Evolutionary conservation across 768 basidiomycete genomes (phyloP), one percentile per base, ranked within the genome.

Genomic region (Podaxis sp.): DNA sequence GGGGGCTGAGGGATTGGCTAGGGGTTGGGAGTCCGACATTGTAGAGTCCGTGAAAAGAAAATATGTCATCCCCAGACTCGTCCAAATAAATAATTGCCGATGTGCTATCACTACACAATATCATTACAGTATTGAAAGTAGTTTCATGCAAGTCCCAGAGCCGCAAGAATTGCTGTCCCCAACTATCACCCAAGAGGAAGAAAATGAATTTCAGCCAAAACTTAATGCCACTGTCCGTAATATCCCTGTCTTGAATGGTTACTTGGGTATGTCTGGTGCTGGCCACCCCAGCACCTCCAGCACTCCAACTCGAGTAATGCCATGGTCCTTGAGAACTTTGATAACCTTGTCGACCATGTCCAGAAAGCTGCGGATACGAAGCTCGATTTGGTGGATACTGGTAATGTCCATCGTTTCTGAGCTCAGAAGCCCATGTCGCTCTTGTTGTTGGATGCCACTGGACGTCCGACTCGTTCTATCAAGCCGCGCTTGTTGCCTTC

Each of bases 41-140:
- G 46, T 32, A 32, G 32, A 25, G 38, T 35, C 23, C 14, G 10
- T 25, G 27, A 13, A n/a, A 46, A 23, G 32, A 28, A 51, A 13
- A 48, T 56, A 50, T 40, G 54, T 61, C 61, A 61, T 61, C 25
- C 40, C n/a, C 21, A 47, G 72, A 1, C 84, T 86, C 13, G 13
- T 13, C 40, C 13, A 13, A n/a, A 42, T 42, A 42, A n/a, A 14
- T 14, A 42, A 42, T 42, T 42, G 13, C 40, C 40, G n/a, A 13
- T 14, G 4, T 14, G 40, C n/a, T 4, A 7, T 42, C 40, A 42
- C 14, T 42, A 32, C 32, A 7, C 32, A 32, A 32, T 32, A 32
- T 32, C 38, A 40, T 4, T 40, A 16, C 16, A 14, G 38, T 32
- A 32, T 32, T 32, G 32, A 32, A 9, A 9, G 32, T 32, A 32